Evolutionary conservation across 129 eudicot species (phyloP), one percentile per base, ranked within the genome.

Genomic region (Ambrosia trifida): DNA sequence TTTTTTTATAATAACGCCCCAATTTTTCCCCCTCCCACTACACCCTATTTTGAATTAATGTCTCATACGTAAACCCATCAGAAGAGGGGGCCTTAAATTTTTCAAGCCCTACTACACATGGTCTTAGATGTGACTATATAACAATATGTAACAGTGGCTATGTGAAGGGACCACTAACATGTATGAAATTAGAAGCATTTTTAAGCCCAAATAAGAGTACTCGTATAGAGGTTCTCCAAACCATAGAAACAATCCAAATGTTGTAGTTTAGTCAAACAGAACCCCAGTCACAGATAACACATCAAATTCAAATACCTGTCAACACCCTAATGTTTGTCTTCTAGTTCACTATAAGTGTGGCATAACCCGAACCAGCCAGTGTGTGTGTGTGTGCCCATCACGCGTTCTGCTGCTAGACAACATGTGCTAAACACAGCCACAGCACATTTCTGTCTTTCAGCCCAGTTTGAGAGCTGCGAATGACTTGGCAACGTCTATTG

Each of bases 381-480:
- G 66, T 13, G 79, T 14, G 24, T 35, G 51, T 19, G 63, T 50
- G 13, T 11, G 8, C 61, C 50, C n/a, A 2, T 19, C 4, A 56
- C 16, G 52, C 2, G 52, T 3, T 64, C 54, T 33, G 28, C 43
- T 20, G 44, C n/a, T n/a, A n/a, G 64, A 54, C 9, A n/a, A 40
- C 45, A 31, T 32, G 14, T 41, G 59, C 7, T 43, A 16, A 43
- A n/a, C n/a, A n/a, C n/a, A n/a, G n/a, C 20, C 13, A 31, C 57
- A 16, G n/a, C 13, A 41, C 14, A 5, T n/a, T 36, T 35, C 4
- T 11, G 17, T 49, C 38, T 58, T 44, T 85, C 84, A 84, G 18
- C 79, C 80, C 74, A 93, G 70, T 64, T 89, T 89, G 76, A 87
- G 68, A 12, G 89, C 68, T 1, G 98, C 98, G 68, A 89, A 93